These are phyloP conservation scores for Hyaloperonospora arabidopsidis DNA, from an alignment of 352 stramenopile genomes.

Conservation along the genomic window DNA sequence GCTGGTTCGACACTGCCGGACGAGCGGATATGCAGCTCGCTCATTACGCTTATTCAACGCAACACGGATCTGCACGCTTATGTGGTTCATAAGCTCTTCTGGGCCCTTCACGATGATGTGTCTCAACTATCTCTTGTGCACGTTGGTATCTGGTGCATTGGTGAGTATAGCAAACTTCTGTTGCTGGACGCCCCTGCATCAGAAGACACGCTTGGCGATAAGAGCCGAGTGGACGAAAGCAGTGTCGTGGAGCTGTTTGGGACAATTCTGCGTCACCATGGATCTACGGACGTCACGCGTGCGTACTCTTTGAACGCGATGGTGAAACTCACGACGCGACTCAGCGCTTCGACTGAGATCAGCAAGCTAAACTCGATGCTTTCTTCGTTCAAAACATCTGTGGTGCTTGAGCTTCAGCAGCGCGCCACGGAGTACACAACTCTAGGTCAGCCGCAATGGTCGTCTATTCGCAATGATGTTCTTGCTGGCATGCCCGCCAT, in stretches of 20 bases:
- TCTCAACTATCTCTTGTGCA: conserved; percentile 93
- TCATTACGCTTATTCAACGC: conserved; percentile 94
- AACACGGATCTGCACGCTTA: conserved; percentile 87
- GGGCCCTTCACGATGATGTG: conserved; percentile 91
- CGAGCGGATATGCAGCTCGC: conserved; percentile 90
- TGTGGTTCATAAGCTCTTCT: conserved; percentile 96
- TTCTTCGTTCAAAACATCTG: conserved; percentile 84
- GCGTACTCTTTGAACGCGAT: conserved; percentile 86
- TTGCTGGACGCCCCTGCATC: conserved; percentile 52
- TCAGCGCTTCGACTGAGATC: conserved; percentile 61
- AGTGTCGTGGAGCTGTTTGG: conserved; percentile 64
- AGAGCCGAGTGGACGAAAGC: conserved; percentile 57
- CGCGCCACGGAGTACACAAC: conserved; percentile 93
- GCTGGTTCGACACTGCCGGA: conserved; percentile 89
- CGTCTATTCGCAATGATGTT: conserved; percentile 73
- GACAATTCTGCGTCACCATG: conserved; percentile 79
- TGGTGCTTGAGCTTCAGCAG: conserved; percentile 95
- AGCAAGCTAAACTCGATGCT: conserved; percentile 83
- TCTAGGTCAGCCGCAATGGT: conserved; percentile 76
- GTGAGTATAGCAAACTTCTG: conserved; percentile 93
- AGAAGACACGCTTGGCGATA: conserved; percentile 59
- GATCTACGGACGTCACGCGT: conserved; percentile 71
- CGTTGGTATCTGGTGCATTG: conserved; percentile 97
- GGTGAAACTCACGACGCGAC: conserved; percentile 93
- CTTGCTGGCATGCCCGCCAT: conserved; percentile 93